Base-by-base conservation (phyloP, 1,139 yeast species). In the Scheffersomyces parashehatae region DNA sequence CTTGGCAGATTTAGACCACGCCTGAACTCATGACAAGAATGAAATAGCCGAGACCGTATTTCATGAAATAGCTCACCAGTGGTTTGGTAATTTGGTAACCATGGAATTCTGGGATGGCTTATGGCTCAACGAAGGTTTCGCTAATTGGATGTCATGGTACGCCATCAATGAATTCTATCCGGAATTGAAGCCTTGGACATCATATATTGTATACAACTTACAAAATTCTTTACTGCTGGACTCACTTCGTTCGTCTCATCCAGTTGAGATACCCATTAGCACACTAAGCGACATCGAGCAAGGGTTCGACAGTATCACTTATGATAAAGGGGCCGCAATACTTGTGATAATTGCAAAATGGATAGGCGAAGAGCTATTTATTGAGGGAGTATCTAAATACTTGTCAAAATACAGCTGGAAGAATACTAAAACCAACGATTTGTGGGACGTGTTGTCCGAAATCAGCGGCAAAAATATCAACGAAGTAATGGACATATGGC, bases 381-480 rank as follows among this genome's bases (percentile, higher is more conserved):
- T 53, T 42, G 42, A 45, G 42, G 57, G 57, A 16, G 56, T 53
- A 9, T 48, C 53, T 15, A 43, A 44, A 44, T 53, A 53, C 51
- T 50, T 53, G 46, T 47, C 51, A 40, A 50, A 45, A 30, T 55
- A 51, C 51, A 53, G 40, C 44, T 53, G 56, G 56, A 55, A 55
- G 36, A 51, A 51, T 51, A 52, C 57, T 26, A 42, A 49, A 29
- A 47, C 56, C 13, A 45, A 51, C 16, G 56, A 53, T 39, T 50
- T 53, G 43, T 53, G 57, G 57, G 45, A 42, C 34, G 49, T 55
- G 12, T 45, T 53, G 44, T 38, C 44, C 26, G 54, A 47, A 8
- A 54, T 44, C 37, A 46, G 51, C 26, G 56, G 56, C 31, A 43
- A 51, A 38, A 55, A 53, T 28, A 56, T 53, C 24, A 53, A 50